Base-by-base conservation (phyloP, 129 eudicot species). In the Lactuca sativa region DNA sequence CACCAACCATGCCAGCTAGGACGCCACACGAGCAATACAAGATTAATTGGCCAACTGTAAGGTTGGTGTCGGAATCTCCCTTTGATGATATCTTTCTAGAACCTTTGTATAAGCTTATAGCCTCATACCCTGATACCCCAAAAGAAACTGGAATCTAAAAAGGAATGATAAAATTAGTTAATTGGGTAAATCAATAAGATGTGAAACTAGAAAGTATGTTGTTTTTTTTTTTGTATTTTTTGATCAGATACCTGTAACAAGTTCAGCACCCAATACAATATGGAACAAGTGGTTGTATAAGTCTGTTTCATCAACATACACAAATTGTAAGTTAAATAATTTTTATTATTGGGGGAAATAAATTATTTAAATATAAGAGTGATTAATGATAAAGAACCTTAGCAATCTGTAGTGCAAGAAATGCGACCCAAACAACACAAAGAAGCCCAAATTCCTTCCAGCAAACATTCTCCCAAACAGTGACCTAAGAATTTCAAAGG, bases 401-500 rank as follows among this genome's bases (percentile, higher is more conserved):
- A 62, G 61, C 61, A 17, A 93, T 71, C 74, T 93, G 98, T 81
- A 93, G 69, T 1, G 68, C 82, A 34, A 93, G 96, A 70, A 87
- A 93, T 12, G 95, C 82, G 21, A 86, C 9, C 98, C 98, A 93
- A 73, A 93, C 98, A 66, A 87, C 80, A 55, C 30, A 53, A 62
- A 93, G 98, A 72, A 93, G 96, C 74, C 98, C 96, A 31, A 81
- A 71, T 82, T 93, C 96, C 72, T 93, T 93, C 98, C 98, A 93
- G 81, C 86, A 83, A 70, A 89, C 90, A 71, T 93, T 93, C 76
- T 89, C 87, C 12, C 79, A 3, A 49, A 93, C 6, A 54, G 81
- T 30, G 56, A 86, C 90, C 98, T 92, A 82, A 64, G 34, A 73
- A 6, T n/a, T 25, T 51, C 15, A 64, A 32, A 59, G 7, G 3